These are phyloP conservation scores for Solanum microdontum DNA, from an alignment of 257 asterid genomes.

Conservation along the genomic window DNA sequence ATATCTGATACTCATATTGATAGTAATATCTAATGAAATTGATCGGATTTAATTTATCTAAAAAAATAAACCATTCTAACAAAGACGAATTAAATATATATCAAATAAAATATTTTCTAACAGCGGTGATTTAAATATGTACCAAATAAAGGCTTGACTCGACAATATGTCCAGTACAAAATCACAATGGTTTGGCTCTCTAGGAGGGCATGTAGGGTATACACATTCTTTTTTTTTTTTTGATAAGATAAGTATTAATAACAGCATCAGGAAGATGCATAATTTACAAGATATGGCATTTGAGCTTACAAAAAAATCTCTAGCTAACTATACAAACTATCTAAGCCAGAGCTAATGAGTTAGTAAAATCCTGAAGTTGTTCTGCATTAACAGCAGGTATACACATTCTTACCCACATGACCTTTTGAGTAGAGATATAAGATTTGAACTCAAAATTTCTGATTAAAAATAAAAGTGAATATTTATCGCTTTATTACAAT, in stretches of 20 bases:
- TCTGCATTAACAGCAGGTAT: too few species aligned
- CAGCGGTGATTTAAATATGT: rapidly evolving
- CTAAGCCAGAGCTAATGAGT: too few species aligned
- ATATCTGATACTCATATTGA: background rate
- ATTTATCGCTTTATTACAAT: background rate
- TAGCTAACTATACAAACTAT: too few species aligned
- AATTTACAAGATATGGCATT: too few species aligned
- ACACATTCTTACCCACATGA: background rate
- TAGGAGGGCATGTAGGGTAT: background rate
- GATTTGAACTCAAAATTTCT: rapidly evolving
- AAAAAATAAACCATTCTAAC: background rate
- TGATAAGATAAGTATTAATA: too few species aligned
- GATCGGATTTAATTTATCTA: rapidly evolving
- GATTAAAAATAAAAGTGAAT: background rate
- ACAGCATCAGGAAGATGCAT: too few species aligned
- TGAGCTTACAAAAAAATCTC: too few species aligned
- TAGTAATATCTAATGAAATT: background rate
- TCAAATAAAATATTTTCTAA: background rate
- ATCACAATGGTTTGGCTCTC: background rate
- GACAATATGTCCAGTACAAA: background rate
- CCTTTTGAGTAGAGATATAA: background rate
- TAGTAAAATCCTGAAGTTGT: too few species aligned
- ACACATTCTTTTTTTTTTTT: background rate
- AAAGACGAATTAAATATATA: background rate
- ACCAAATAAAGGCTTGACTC: background rate